Conservation (phyloP, 2,329 filamentous ascomycete genomes). For the Xylariales sp. region DNA sequence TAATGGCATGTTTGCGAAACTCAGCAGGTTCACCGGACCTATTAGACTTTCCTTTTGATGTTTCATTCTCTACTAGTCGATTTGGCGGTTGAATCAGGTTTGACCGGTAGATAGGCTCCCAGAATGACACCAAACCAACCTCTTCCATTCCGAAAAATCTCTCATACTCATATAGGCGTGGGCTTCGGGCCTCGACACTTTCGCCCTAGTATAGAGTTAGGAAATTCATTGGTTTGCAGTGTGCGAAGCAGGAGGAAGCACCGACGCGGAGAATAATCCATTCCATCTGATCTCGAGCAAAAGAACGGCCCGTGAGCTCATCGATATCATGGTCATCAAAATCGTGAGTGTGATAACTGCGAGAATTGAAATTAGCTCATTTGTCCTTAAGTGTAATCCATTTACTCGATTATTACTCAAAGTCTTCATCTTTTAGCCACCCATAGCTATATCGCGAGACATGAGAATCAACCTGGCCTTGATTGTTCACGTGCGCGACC, state of each 20-base stretch:
- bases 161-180: slow-evolving; percentile 15
- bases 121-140: slow-evolving; percentile 25
- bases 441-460: slow-evolving; percentile 30
- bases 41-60: background rate
- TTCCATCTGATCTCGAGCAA: slow-evolving; percentile 28
- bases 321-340: background rate
- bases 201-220: slow-evolving; percentile 20
- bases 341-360: slow-evolving; percentile 15
- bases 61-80: slow-evolving; percentile 21
- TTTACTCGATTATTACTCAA: slow-evolving; percentile 10
- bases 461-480: slow-evolving; percentile 13
- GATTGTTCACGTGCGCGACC: slow-evolving; percentile 3
- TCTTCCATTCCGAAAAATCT: slow-evolving; percentile 21
- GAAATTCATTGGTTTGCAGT: background rate
- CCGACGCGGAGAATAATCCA: slow-evolving; percentile 28
- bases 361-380: background rate
- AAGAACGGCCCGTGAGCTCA: slow-evolving; percentile 8
- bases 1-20: slow-evolving; percentile 16
- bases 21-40: background rate
- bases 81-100: background rate
- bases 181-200: slow-evolving; percentile 12
- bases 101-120: slow-evolving; percentile 24
- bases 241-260: background rate
- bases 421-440: slow-evolving; percentile 20
- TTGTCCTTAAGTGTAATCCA: background rate